Evolutionary conservation across 257 asterid genomes (phyloP).

Genomic region (Datura wrightii): DNA sequence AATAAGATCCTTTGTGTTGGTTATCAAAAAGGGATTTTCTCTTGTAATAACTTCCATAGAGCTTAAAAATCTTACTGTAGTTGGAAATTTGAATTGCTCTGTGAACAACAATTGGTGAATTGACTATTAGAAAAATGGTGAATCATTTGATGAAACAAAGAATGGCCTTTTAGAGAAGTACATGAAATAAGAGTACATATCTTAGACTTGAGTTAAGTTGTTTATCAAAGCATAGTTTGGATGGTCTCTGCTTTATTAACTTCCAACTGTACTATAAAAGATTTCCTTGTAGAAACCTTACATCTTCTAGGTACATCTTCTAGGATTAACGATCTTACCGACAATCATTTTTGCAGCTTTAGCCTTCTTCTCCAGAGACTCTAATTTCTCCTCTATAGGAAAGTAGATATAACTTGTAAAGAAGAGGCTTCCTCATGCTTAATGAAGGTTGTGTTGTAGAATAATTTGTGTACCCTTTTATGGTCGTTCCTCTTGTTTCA

Average conservation of each 20-base stretch:
- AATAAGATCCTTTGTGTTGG: slow-evolving; percentile 8
- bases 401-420: slow-evolving; percentile 5
- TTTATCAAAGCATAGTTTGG: not conserved
- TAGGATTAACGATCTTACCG: not conserved
- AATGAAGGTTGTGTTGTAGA: slow-evolving; percentile 5
- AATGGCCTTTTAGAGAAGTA: slow-evolving; percentile 21
- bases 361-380: not conserved
- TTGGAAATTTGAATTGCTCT: not conserved
- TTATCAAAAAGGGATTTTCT: slow-evolving; percentile 12
- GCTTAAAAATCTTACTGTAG: not conserved
- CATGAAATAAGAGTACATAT: slow-evolving; percentile 1
- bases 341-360: not conserved
- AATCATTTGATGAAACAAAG: not conserved
- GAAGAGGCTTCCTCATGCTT: slow-evolving; percentile 1
- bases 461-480: slow-evolving; percentile 2
- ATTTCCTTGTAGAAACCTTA: slow-evolving; percentile 1
- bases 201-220: not conserved
- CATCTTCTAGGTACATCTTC: slow-evolving; percentile 1
- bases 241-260: not conserved
- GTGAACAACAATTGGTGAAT: not conserved
- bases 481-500: not conserved
- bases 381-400: not conserved
- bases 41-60: not conserved
- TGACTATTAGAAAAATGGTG: not conserved
- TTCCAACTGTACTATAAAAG: not conserved